Evolutionary conservation across 805 yeast species (phyloP), one percentile per base, ranked within the genome.

Genomic region (Tetrapisispora taiwanensis): DNA sequence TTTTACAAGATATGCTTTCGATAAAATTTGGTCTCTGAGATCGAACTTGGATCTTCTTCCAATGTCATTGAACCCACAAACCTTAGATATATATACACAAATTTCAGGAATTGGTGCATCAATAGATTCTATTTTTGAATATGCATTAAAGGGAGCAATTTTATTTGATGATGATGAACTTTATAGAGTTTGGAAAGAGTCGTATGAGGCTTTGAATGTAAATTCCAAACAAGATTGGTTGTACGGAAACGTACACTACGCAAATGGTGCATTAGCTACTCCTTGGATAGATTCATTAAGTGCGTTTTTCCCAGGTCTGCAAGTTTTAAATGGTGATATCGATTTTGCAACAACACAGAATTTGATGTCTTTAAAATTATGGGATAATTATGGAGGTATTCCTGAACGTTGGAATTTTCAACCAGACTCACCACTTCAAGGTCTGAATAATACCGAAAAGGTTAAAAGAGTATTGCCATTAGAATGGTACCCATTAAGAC

Each of bases 401-500:
- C 97, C 97, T 0, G 97, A 89, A 61, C 68, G 97, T 40, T 90
- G 96, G 96, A 70, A 73, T 42, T 72, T 67, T 48, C 46, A 41
- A 34, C 31, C 26, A 30, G 15, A 18, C 7, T n/a, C 26, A 39
- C 15, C 38, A 4, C 15, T 19, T 24, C 14, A 31, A 15, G 42
- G 28, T 30, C 13, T 30, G 6, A 39, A 17, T 10, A 15, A 34
- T 17, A 15, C 28, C 13, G 39, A 43, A 33, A 8, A 13, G 13
- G 37, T 46, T 14, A 19, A 40, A 8, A 15, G 22, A 5, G 27
- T 30, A 4, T 18, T 51, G 3, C 59, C 75, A 0, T 64, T 87
- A 30, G 94, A 85, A 57, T 89, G 96, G 96, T 89, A 86, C 55
- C 95, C 96, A 2, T 67, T 89, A 36, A 68, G 97, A 44, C 97